These are phyloP conservation scores for Chernovozyma aurita DNA, from an alignment of 1,139 yeast species.

Conservation along the genomic window DNA sequence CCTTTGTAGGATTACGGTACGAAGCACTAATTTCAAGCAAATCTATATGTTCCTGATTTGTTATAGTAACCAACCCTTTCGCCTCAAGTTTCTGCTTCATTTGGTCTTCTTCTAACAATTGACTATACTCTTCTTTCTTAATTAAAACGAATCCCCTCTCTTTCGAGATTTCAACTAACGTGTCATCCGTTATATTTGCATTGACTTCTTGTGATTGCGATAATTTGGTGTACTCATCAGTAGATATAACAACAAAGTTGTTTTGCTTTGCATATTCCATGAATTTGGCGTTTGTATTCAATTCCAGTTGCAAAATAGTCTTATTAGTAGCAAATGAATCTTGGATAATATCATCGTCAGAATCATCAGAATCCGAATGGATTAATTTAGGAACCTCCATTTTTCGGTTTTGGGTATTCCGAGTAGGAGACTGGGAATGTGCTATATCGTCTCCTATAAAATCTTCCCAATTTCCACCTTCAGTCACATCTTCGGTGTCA, in stretches of 20 bases:
- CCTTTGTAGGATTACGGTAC: constrained; percentile 13
- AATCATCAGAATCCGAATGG: constrained; percentile 33
- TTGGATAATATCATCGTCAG: constrained; percentile 4
- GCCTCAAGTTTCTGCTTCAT: constrained; percentile 29
- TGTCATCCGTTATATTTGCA: constrained; percentile 15
- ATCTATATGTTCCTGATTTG: constrained; percentile 11
- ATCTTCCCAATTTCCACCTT: constrained; percentile 40
- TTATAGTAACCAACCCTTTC: constrained; percentile 33
- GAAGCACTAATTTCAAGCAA: constrained; percentile 5
- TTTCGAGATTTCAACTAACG: constrained; percentile 18
- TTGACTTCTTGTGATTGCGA: constrained; percentile 16
- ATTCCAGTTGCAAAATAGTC: neutral
- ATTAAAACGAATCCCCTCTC: constrained; percentile 27
- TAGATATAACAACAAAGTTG: constrained; percentile 46
- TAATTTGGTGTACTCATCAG: constrained; percentile 39
- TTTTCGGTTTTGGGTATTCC: neutral
- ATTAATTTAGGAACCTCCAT: constrained; percentile 23
- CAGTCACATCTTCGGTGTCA: constrained; percentile 14
- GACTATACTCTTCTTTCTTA: constrained; percentile 22
- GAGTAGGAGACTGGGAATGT: neutral
- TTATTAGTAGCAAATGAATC: constrained; percentile 10
- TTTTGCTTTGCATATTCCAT: constrained; percentile 47
- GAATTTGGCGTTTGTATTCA: constrained; percentile 22
- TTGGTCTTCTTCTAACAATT: constrained; percentile 27
- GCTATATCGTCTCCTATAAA: constrained; percentile 28